Evolutionary conservation across 495 filamentous ascomycete genomes (phyloP), one percentile per base, ranked within the genome.

Genomic region (Podospora conica): DNA sequence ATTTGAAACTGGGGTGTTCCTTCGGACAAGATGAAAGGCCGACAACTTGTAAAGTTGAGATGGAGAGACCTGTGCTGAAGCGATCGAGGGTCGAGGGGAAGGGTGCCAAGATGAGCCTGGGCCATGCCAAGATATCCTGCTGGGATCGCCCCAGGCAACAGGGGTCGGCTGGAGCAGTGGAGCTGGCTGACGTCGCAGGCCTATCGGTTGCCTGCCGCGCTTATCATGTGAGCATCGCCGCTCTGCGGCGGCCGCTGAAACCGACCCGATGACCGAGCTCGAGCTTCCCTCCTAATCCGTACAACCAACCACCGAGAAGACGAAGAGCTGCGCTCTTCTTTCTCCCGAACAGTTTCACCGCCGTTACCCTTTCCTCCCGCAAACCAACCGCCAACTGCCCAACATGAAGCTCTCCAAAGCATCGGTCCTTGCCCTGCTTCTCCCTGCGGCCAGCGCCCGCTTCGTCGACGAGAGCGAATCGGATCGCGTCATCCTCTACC

Each of bases 391-490:
- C 23, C 23, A 25, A 15, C 18, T 10, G 58, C 18, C 53, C 64
- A 73, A n/a, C 53, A 76, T 78, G 72, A 78, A 75, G 65, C 70
- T 73, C 61, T 79, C 82, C 70, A 81, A 81, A 69, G 73, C 82
- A 28, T 79, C 80, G 23, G 65, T 80, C 22, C 64, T 84, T 60
- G 75, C 82, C 48, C 66, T 84, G 54, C 78, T 81, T 55, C 75
- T 85, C 60, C 80, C 81, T 18, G 76, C 81, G 23, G 80, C 77
- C 31, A 80, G 72, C 70, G 83, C 80, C 56, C 81, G 83, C 66
- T 85, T 84, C 69, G 69, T 84, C 69, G 81, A 84, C 68, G 56
- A 70, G n/a, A 72, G 76, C 68, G 84, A 85, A 67, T 63, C 61
- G 40, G 72, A 81, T 65, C 73, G 72, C 54, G 71, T 80, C 63